Evolutionary conservation across 768 basidiomycete species (phyloP).

Genomic region (Coprinopsis cinerea): DNA sequence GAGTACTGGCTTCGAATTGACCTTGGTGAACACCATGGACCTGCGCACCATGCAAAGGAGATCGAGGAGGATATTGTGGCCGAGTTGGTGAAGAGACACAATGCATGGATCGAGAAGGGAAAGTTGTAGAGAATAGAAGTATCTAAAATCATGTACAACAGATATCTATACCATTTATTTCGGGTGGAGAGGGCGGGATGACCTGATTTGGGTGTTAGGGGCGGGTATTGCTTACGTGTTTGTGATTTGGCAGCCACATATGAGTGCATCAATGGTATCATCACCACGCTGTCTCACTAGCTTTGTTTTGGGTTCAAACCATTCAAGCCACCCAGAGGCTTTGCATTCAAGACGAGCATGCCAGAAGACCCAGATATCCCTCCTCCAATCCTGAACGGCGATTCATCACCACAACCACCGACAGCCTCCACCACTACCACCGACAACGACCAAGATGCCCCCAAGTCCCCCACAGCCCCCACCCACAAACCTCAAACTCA

Average conservation of each 20-base stretch:
- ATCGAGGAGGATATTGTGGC: slow-evolving; percentile 90
- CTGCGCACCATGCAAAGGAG: slow-evolving; percentile 50
- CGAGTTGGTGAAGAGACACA: slow-evolving; percentile 72
- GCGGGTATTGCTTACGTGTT: not conserved
- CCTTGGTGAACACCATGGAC: slow-evolving; percentile 27
- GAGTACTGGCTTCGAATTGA: slow-evolving; percentile 67
- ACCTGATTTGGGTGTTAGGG: not conserved
- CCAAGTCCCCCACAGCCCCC: not conserved
- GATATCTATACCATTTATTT: not conserved
- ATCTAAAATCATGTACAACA: not conserved
- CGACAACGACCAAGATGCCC: slow-evolving; percentile 1
- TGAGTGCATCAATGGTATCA: not conserved
- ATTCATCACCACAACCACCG: not conserved
- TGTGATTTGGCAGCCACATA: not conserved
- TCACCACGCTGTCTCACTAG: not conserved
- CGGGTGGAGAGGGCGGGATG: too few species aligned
- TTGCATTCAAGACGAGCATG: slow-evolving; percentile 6
- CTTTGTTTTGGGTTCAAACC: not conserved
- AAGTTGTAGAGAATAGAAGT: not conserved
- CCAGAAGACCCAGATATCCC: slow-evolving; percentile 7
- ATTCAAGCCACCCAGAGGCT: not conserved
- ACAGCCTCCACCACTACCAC: too few species aligned
- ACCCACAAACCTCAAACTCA: slow-evolving; percentile 17
- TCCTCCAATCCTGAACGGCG: too few species aligned
- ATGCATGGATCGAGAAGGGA: slow-evolving; percentile 47